phyloP scores from a whole-genome alignment of 495 filamentous ascomycete genomes.

The Aspergillus hancockii region DNA sequence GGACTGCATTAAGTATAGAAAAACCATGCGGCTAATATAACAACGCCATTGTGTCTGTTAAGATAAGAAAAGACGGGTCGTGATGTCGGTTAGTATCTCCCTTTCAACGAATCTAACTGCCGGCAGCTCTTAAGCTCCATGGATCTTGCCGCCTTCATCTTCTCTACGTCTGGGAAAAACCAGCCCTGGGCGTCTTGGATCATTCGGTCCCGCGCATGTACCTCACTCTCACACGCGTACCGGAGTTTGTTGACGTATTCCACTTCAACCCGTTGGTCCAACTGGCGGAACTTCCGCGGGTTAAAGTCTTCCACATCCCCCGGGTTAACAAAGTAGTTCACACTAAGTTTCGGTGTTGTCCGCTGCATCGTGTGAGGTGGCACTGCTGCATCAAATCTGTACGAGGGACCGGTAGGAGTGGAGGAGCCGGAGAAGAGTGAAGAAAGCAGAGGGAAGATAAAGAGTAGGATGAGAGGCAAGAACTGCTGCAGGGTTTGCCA shows the following conservation, averaged over 20 bases:
- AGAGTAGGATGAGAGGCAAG: constrained; percentile 83
- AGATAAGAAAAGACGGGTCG: constrained; percentile 12
- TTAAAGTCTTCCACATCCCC: constrained; percentile 70
- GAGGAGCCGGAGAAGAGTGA: constrained; percentile 70
- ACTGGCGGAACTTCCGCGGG: constrained; percentile 61
- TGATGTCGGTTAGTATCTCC: constrained; percentile 26
- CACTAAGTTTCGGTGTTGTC: constrained; percentile 65
- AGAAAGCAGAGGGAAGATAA: constrained; percentile 83
- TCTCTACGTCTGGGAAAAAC: constrained; percentile 78
- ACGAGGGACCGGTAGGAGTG: constrained; percentile 60
- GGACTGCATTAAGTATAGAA: constrained; percentile 13
- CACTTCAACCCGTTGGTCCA: constrained; percentile 77
- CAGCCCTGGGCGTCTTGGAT: constrained; percentile 83
- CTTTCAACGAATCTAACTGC: constrained; percentile 49
- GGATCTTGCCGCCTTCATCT: constrained; percentile 65
- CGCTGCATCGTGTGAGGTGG: constrained; percentile 72
- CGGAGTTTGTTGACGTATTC: constrained; percentile 66
- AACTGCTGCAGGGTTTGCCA: constrained; percentile 59
- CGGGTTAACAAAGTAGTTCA: constrained; percentile 86
- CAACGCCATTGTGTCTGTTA: background rate
- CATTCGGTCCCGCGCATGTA: constrained; percentile 59
- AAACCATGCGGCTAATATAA: constrained; percentile 6
- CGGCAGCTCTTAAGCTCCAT: constrained; percentile 62
- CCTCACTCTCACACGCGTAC: constrained; percentile 72
- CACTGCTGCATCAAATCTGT: constrained; percentile 66